A percentile compares a stretch with the other conserved stretches of the same genome.
Conservation (phyloP, 2,329 filamentous ascomycete genomes). For the Paecilomyces sp. region DNA sequence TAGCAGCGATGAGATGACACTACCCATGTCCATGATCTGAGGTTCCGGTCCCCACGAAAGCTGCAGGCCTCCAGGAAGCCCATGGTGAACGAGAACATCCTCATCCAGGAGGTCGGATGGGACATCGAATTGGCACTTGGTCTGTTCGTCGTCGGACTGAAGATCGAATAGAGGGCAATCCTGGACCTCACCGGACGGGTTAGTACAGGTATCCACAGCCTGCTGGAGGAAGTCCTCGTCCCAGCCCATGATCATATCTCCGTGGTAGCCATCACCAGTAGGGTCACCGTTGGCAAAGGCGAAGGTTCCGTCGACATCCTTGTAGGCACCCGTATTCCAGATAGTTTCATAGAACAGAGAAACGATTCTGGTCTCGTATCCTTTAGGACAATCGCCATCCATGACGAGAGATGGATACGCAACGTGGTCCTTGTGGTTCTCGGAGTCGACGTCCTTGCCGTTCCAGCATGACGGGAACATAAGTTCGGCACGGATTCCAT, state of each 20-base stretch:
- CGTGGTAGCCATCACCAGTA: slow-evolving; percentile 68
- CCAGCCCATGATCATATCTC: slow-evolving; percentile 77
- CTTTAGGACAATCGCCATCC: slow-evolving; percentile 66
- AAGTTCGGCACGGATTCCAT: slow-evolving; percentile 75
- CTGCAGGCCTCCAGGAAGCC: slow-evolving; percentile 59
- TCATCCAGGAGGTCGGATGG: slow-evolving; percentile 53
- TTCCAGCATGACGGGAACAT: slow-evolving; percentile 92
- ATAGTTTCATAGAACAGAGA: slow-evolving; percentile 83
- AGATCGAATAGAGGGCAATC: slow-evolving; percentile 73
- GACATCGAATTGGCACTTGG: slow-evolving; percentile 56
- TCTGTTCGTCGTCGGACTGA: slow-evolving; percentile 49
- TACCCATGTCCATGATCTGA: neutral
- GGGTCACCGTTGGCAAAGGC: slow-evolving; percentile 71
- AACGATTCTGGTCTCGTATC: slow-evolving; percentile 60
- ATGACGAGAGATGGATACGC: slow-evolving; percentile 73
- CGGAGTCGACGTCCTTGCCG: slow-evolving; percentile 52
- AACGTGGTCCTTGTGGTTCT: slow-evolving; percentile 58
- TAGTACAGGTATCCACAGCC: slow-evolving; percentile 71
- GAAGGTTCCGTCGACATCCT: slow-evolving; percentile 59
- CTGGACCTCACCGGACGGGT: slow-evolving; percentile 57
- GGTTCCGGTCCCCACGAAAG: slow-evolving; percentile 30
- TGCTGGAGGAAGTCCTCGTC: slow-evolving; percentile 59
- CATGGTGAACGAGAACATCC: slow-evolving; percentile 49
- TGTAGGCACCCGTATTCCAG: slow-evolving; percentile 64
- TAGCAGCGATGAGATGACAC: neutral